Percentiles rank a stretch among this genome's conserved stretches.
Conservation (phyloP, 257 asterid species). For the Nicotiana benthamiana region DNA sequence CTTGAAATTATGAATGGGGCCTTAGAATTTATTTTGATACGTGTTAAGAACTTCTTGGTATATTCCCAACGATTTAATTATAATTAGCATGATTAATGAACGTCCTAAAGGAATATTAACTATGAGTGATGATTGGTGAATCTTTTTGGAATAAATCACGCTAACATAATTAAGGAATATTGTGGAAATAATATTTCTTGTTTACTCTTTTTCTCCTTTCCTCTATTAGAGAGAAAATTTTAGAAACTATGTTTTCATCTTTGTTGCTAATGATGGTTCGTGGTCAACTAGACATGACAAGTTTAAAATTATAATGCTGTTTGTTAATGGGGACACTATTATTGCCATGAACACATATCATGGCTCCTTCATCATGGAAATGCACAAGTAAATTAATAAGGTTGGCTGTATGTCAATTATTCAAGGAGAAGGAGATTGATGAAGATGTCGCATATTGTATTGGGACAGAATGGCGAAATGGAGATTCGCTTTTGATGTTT, state of each 20-base stretch:
- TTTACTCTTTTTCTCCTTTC: background rate
- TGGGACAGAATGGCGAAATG: too few species aligned
- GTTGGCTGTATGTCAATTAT: background rate
- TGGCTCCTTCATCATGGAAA: background rate
- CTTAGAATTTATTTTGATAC: background rate
- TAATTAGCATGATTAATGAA: background rate
- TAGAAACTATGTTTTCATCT: background rate
- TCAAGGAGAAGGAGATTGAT: accelerated
- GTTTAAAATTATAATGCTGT: background rate
- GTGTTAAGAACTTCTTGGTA: background rate
- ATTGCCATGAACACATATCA: background rate
- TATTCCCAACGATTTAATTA: background rate
- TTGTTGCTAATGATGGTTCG: background rate
- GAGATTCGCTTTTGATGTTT: too few species aligned
- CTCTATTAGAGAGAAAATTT: background rate
- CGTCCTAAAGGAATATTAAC: background rate
- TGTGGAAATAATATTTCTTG: background rate
- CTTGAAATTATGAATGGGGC: too few species aligned
- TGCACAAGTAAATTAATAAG: background rate
- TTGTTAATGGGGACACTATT: background rate
- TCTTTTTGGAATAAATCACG: background rate
- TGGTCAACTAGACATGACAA: background rate
- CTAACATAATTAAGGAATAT: background rate
- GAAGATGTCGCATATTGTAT: too few species aligned
- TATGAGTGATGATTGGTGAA: background rate